Evolutionary conservation across 106 monocot genomes (phyloP).

Genomic region (Acanthochlamys bracteata): DNA sequence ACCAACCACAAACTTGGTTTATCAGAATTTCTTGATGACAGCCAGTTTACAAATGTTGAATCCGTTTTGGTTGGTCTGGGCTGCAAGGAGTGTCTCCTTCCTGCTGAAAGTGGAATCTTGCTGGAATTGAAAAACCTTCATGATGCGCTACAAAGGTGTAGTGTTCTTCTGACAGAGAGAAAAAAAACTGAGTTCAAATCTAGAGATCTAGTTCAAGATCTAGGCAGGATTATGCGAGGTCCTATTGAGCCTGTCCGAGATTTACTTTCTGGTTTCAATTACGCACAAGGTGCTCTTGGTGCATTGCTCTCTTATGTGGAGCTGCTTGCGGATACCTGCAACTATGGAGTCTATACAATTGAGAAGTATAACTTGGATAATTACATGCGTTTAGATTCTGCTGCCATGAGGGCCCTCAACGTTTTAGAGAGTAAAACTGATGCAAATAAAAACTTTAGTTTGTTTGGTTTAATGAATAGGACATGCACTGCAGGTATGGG

Average conservation of each 20-base stretch:
- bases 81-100: conserved; percentile 91
- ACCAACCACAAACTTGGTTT: conserved; percentile 69
- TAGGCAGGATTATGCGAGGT: conserved; percentile 80
- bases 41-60: conserved; percentile 88
- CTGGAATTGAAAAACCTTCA: conserved; percentile 41
- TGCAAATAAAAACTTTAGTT: conserved; percentile 92
- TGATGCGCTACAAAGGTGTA: conserved; percentile 59
- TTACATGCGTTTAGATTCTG: conserved; percentile 96
- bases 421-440: conserved; percentile 88
- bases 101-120: conserved; percentile 62
- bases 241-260: conserved; percentile 81
- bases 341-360: conserved; percentile 80
- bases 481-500: conserved; percentile 99
- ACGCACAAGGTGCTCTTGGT: conserved; percentile 74
- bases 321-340: conserved; percentile 72
- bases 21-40: conserved; percentile 92
- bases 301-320: conserved; percentile 79
- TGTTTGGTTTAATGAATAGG: conserved; percentile 96
- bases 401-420: conserved; percentile 89
- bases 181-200: conserved; percentile 94
- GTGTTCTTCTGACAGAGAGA: conserved; percentile 74
- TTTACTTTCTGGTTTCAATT: conserved; percentile 74
- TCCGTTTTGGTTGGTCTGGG: conserved; percentile 87
- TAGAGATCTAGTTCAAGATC: conserved; percentile 85
- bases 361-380: conserved; percentile 70